Evolutionary conservation across 2,329 filamentous ascomycete species (phyloP), one percentile per base, ranked within the genome.

Genomic region (Aspergillus costaricaensis): DNA sequence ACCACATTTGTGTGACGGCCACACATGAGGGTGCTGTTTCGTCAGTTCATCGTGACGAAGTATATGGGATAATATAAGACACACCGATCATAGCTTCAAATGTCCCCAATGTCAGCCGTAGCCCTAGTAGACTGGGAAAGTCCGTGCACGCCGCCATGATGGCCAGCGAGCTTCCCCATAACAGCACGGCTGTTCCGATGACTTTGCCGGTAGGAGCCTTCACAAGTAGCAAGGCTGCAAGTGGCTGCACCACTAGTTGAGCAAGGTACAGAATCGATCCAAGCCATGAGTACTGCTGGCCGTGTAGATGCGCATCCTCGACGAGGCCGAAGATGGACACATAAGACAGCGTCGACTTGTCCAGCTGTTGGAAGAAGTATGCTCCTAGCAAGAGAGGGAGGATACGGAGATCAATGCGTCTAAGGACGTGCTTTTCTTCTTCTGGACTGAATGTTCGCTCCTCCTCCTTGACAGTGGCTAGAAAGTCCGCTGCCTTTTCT

Each of bases 1-100:
- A 88, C 85, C 85, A 88, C 83, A 86, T 86, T 57, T 83, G 80
- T 0, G 84, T 85, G 36, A 86, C 83, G 17, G 83, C 82, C 15
- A 86, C 77, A 63, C 86, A 86, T 19, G 80, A 81, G 0, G 85
- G 84, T 10, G 79, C 68, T 65, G n/a, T n/a, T n/a, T n/a, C n/a
- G n/a, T n/a, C n/a, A n/a, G 21, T 23, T 23, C 23, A 23, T 6
- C 23, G 23, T 23, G 6, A 1, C 23, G 23, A 23, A 23, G 23
- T 23, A 23, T 23, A 23, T 23, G 23, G 23, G 23, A 7, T 23
- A 7, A 6, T 1, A 23, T n/a, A 10, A 9, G 4, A 12, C 43
- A 23, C 43, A 66, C 61, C 61, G 47, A 72, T 72, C 59, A 70
- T 67, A 0, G 68, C 58, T 32, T 72, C 69, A 56, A 79, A 79